Conservation (phyloP, 2,329 filamentous ascomycete species). For the Diplodia intermedia region DNA sequence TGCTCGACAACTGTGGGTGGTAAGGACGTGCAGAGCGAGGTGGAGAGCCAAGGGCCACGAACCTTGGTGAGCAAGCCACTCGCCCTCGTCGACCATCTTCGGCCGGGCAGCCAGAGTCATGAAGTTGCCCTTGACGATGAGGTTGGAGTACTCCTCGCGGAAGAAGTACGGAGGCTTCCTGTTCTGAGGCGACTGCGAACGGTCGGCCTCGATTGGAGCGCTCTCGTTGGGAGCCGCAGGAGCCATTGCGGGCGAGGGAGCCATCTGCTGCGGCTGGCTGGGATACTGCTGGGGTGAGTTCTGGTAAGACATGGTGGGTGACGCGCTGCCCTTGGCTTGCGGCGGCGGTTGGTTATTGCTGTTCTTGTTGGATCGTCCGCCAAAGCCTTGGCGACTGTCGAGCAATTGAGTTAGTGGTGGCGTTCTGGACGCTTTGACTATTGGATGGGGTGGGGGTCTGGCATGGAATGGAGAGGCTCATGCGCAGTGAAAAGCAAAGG, state of each 20-base stretch:
- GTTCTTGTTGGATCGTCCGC: constrained; percentile 52
- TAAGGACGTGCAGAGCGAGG: constrained; percentile 37
- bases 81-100: constrained; percentile 89
- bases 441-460: neutral
- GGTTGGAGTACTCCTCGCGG: constrained; percentile 75
- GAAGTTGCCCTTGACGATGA: constrained; percentile 97
- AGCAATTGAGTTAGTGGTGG: constrained; percentile 39
- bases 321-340: constrained; percentile 35
- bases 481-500: constrained; percentile 14
- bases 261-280: constrained; percentile 37
- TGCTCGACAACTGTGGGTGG: constrained; percentile 79
- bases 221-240: constrained; percentile 43
- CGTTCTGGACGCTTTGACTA: constrained; percentile 36
- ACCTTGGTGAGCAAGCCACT: constrained; percentile 97
- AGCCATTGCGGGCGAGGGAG: constrained; percentile 55
- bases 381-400: constrained; percentile 51
- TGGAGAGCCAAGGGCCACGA: constrained; percentile 39
- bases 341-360: constrained; percentile 46
- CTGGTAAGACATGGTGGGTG: constrained; percentile 30
- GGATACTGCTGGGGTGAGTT: constrained; percentile 44
- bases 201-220: constrained; percentile 30
- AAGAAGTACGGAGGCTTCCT: constrained; percentile 77
- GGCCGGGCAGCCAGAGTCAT: constrained; percentile 93
- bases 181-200: constrained; percentile 56
- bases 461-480: constrained; percentile 13